Evolutionary conservation across 176 grass and related monocot genomes (phyloP), one percentile per base, ranked within the genome.

Genomic region (Saccharum spontaneum): DNA sequence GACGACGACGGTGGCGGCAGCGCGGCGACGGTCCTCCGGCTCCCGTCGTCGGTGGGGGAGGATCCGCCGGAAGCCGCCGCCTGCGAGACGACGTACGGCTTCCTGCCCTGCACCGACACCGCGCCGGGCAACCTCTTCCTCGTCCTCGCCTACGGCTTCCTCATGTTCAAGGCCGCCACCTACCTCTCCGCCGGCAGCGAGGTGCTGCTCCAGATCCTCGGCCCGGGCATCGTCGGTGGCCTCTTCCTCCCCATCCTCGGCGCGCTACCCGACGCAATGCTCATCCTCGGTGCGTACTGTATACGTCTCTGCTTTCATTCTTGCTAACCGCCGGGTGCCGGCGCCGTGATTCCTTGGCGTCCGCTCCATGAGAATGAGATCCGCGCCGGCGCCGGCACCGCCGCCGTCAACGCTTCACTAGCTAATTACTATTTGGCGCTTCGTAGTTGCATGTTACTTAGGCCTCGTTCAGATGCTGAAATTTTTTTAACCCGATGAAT

Each of bases 201-300:
- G 86, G 55, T 95, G 49, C 88, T 98, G 69, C 93, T 98, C 46
- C 66, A 94, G 78, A 95, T 98, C 85, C 74, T 98, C 74, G 96
- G 96, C 18, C 96, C 96, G 0, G 96, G 96, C n/a, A 86, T 98
- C 60, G 88, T 98, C 67, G 96, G 93, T 10, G 96, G 96, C 0
- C 91, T 98, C 81, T 94, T 95, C 64, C 93, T 98, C 30, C 91
- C 96, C 73, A 92, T 98, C 77, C 93, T 98, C 64, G 96, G 96
- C 23, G 88, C 96, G 2, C 83, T 95, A 5, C 96, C 96, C 1
- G 96, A 95, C 72, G 93, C 96, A 4, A 59, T 98, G 68, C 93
- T 98, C 13, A 94, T 98, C 77, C 91, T 98, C 44, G 88, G 96
- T 98, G 18, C 20, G 48, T 61, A 23, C 52, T 18, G 6, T 1